Conservation (phyloP, 169 alveolate species). For the Amoebophrya sp. region DNA sequence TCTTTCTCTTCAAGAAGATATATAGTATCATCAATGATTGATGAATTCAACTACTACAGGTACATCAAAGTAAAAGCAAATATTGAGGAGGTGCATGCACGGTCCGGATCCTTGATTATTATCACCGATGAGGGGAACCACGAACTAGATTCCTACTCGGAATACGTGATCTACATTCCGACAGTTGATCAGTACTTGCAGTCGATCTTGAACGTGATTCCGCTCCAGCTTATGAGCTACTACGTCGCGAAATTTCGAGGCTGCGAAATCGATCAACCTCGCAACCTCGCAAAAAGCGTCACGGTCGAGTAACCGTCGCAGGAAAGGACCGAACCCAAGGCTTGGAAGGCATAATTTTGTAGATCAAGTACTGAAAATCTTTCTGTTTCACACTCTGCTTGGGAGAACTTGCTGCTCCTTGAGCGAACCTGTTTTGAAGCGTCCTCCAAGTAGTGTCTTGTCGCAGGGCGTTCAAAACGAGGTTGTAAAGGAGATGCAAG, state of each 20-base stretch:
- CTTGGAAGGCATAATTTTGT: too few relatives aligned
- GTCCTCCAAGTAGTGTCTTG: too few relatives aligned
- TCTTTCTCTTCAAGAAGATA: too few relatives aligned
- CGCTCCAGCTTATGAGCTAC: conserved; percentile 54
- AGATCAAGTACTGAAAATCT: too few relatives aligned
- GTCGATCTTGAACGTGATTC: conserved; percentile 50
- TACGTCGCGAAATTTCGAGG: conserved; percentile 45
- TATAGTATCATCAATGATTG: too few relatives aligned
- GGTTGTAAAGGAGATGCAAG: too few relatives aligned
- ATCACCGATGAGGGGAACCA: conserved; percentile 60
- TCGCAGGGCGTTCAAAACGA: too few relatives aligned
- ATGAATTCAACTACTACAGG: neutral
- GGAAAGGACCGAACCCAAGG: too few relatives aligned
- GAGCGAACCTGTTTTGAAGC: too few relatives aligned
- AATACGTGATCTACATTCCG: conserved; percentile 42
- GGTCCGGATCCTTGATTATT: conserved; percentile 67
- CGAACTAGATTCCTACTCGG: conserved; percentile 44
- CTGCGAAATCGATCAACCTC: conserved; percentile 64
- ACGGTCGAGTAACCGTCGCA: conserved; percentile 61
- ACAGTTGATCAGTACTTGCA: conserved; percentile 48
- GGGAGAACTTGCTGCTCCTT: too few relatives aligned
- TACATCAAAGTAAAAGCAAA: conserved; percentile 42
- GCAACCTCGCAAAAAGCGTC: conserved; percentile 67
- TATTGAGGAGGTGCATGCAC: conserved; percentile 61
- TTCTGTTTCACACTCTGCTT: too few relatives aligned